phyloP scores from a whole-genome alignment of 2,329 filamentous ascomycete genomes.

The Nannizziopsis barbatae region DNA sequence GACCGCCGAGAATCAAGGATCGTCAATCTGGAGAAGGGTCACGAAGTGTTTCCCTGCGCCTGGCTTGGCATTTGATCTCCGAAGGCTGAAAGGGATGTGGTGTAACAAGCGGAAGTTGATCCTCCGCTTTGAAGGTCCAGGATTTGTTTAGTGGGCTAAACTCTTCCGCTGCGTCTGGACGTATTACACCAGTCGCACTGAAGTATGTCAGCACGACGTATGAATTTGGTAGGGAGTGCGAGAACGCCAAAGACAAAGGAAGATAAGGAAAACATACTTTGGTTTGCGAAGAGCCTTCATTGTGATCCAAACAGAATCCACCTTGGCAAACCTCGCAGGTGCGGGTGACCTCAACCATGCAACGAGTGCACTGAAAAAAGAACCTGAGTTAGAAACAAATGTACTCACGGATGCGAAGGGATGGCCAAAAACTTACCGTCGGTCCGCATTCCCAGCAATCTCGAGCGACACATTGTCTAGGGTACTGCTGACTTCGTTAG shows the following conservation, averaged over 20 bases:
- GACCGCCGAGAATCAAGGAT: background rate
- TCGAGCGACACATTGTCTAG: conserved; percentile 43
- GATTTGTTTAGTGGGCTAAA: too few relatives aligned
- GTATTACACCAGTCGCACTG: conserved; percentile 37
- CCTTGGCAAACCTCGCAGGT: conserved; percentile 61
- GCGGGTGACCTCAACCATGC: conserved; percentile 60
- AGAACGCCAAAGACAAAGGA: background rate
- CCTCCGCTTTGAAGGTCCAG: too few relatives aligned
- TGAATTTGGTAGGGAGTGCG: background rate
- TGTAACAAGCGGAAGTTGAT: background rate
- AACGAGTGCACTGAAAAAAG: conserved; percentile 56
- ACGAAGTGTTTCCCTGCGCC: too few relatives aligned
- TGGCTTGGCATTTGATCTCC: too few relatives aligned
- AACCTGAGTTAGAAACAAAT: conserved; percentile 1
- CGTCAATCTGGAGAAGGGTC: background rate
- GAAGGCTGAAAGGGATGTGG: conserved; percentile 13
- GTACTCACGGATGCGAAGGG: background rate
- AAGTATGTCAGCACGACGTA: conserved; percentile 5
- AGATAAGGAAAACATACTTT: conserved; percentile 26
- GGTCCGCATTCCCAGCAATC: conserved; percentile 81
- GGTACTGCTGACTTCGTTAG: conserved; percentile 18
- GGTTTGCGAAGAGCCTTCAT: conserved; percentile 64
- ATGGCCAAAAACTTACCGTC: conserved; percentile 49
- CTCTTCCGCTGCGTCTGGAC: background rate
- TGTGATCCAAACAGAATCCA: conserved; percentile 73